These are phyloP conservation scores for Alliaria petiolata DNA, from an alignment of 345 rosid species.

Conservation along the genomic window DNA sequence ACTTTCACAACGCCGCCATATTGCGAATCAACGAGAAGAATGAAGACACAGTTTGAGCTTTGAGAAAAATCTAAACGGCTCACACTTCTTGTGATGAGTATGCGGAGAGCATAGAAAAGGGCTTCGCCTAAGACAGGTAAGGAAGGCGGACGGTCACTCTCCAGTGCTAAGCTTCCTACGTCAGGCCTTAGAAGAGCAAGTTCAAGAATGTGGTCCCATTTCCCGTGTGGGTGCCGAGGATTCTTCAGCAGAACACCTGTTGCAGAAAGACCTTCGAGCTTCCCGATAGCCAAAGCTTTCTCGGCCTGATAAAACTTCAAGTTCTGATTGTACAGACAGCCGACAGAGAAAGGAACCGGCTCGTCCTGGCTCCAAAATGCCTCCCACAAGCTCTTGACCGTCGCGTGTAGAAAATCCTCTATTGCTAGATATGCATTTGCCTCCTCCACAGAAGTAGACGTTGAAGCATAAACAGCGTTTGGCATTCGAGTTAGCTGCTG, in stretches of 20 bases:
- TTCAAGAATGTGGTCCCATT: slow-evolving; percentile 90
- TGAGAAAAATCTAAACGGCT: slow-evolving; percentile 57
- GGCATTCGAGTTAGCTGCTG: slow-evolving; percentile 96
- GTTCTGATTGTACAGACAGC: slow-evolving; percentile 52
- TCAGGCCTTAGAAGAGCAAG: slow-evolving; percentile 79
- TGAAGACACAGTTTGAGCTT: slow-evolving; percentile 55
- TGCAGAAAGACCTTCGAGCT: slow-evolving; percentile 64
- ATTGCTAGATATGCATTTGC: slow-evolving; percentile 75
- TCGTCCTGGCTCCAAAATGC: slow-evolving; percentile 87
- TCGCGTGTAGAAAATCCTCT: slow-evolving; percentile 86
- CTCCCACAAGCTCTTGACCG: slow-evolving; percentile 82
- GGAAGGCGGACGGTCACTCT: slow-evolving; percentile 54
- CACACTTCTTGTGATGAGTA: slow-evolving; percentile 71
- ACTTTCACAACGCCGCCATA: slow-evolving; percentile 85
- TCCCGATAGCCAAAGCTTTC: slow-evolving; percentile 71
- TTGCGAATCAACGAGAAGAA: slow-evolving; percentile 85
- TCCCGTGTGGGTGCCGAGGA: slow-evolving; percentile 77
- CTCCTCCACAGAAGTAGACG: slow-evolving; percentile 54
- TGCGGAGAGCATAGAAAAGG: slow-evolving; percentile 75
- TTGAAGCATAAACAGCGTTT: slow-evolving; percentile 67
- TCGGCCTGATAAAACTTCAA: slow-evolving; percentile 84
- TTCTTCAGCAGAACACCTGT: slow-evolving; percentile 64
- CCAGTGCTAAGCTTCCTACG: slow-evolving; percentile 44
- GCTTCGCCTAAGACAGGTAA: slow-evolving; percentile 68
- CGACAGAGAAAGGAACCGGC: slow-evolving; percentile 70